These are phyloP conservation scores for Polyporus arcularius DNA, from an alignment of 768 basidiomycete genomes.

Conservation along the genomic window DNA sequence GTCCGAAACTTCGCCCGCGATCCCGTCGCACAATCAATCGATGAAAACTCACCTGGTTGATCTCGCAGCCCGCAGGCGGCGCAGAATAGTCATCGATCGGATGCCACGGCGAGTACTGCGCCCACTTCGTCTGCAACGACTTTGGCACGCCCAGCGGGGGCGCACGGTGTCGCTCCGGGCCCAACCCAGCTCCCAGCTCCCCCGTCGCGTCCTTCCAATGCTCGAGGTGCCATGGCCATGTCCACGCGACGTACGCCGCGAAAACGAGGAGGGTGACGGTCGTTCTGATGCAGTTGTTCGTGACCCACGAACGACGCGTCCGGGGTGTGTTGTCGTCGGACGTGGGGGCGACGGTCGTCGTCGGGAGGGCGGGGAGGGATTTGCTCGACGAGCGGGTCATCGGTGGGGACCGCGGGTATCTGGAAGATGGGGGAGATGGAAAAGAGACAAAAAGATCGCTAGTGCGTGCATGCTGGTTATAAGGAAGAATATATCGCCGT, in stretches of 20 bases:
- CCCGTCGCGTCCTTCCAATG: background rate
- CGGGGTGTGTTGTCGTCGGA: background rate
- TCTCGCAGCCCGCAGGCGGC: conserved; percentile 49
- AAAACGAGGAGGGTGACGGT: conserved; percentile 12
- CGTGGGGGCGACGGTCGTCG: background rate
- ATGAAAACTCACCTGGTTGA: conserved; percentile 51
- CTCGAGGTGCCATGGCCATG: conserved; percentile 8
- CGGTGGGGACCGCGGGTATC: background rate
- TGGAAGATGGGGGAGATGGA: background rate
- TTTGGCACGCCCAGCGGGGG: conserved; percentile 17
- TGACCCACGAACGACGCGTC: conserved; percentile 7
- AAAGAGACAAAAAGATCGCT: background rate
- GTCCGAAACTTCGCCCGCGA: background rate
- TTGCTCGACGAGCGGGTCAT: conserved; percentile 16
- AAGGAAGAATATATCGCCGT: conserved; percentile 2
- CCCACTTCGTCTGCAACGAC: conserved; percentile 42
- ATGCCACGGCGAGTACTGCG: conserved; percentile 62
- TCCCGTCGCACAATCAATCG: too few species aligned
- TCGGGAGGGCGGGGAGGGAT: conserved; percentile 7
- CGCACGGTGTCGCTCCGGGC: conserved; percentile 5
- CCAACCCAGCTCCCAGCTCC: background rate
- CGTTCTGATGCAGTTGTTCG: conserved; percentile 13
- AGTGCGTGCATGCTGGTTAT: background rate
- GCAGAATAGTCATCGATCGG: conserved; percentile 45
- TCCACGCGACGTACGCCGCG: conserved; percentile 12